Base-by-base conservation (phyloP, 2,329 filamentous ascomycete species). In the Neonectria punicea region DNA sequence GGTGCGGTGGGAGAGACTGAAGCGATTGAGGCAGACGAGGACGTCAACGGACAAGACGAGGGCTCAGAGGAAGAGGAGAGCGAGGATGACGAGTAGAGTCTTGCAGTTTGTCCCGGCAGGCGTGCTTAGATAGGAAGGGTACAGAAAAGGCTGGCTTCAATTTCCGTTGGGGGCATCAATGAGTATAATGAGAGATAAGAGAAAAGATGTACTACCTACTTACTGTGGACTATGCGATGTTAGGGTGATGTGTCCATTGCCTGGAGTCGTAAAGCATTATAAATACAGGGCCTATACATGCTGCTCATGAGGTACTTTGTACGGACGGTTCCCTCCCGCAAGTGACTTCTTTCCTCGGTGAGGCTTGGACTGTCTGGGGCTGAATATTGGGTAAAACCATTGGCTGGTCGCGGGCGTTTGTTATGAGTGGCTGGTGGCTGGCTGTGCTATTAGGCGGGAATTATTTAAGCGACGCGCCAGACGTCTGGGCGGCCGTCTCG, bases 1-100 rank as follows among this genome's bases (percentile, higher is more conserved):
- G 85, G 84, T 4, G 76, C 80, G 65, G 77, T 58, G 5, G 54
- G 55, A 22, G 70, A 65, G 30, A 68, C 70, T 49, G 70, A 71
- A 30, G 58, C 36, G 1, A 69, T 66, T 10, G 66, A 70, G 7
- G 74, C 67, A 22, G 67, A 70, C 22, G 71, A 72, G 7, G 70
- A 43, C 9, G 39, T 43, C n/a, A 43, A 43, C 3, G 39, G 70
- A 28, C 68, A 72, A 20, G 72, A 67, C 16, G 70, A 74, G 18
- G 49, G 28, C 2, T 14, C 49, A 20, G 49, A 51, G 9, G 70
- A 69, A 16, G 72, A 66, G 18, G 68, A 74, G 49, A 71, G 70
- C n/a, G 70, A 74, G 54, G 70, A 69, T 46, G 73, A 70, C 3
- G 74, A 75, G 10, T 51, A 51, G 74, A 53, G 72, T 67, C 65